phyloP scores from a whole-genome alignment of 2,329 filamentous ascomycete species.

The Arthrobotrys iridis region DNA sequence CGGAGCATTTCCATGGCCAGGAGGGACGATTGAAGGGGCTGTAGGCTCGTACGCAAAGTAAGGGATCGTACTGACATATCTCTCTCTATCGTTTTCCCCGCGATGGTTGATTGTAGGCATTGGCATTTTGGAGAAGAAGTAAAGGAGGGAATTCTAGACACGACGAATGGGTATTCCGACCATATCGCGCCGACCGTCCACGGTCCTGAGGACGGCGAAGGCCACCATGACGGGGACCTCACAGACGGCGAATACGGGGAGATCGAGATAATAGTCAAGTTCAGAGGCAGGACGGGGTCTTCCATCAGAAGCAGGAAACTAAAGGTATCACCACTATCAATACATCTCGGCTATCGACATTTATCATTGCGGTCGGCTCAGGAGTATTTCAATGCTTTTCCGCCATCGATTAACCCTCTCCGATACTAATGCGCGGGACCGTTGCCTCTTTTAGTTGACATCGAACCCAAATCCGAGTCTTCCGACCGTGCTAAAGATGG shows the following conservation, averaged over 20 bases:
- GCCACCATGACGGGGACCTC: conserved; percentile 8
- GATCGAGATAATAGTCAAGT: conserved; percentile 41
- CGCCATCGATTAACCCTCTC: background rate
- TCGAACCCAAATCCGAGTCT: conserved; percentile 9
- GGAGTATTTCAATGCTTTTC: conserved; percentile 1
- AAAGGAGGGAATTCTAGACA: conserved; percentile 10
- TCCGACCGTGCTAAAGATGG: conserved; percentile 34
- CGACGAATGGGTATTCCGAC: conserved; percentile 3
- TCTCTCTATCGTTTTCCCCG: too few species aligned
- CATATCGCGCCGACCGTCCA: conserved; percentile 25
- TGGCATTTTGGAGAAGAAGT: conserved; percentile 26
- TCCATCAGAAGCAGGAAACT: conserved; percentile 26
- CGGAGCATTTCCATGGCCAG: background rate
- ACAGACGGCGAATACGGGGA: conserved; percentile 36
- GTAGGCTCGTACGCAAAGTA: too few species aligned
- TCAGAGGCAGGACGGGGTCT: conserved; percentile 25
- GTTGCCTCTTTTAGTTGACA: conserved; percentile 17
- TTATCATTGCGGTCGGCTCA: conserved; percentile 17
- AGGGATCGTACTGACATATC: background rate
- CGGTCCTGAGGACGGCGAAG: background rate
- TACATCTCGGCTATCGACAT: background rate
- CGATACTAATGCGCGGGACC: conserved; percentile 2
- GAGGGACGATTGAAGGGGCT: background rate
- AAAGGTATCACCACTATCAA: conserved; percentile 24
- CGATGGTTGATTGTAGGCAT: conserved; percentile 24